These are phyloP conservation scores for Lasiodiplodia theobromae DNA, from an alignment of 2,329 filamentous ascomycete species.

Conservation along the genomic window DNA sequence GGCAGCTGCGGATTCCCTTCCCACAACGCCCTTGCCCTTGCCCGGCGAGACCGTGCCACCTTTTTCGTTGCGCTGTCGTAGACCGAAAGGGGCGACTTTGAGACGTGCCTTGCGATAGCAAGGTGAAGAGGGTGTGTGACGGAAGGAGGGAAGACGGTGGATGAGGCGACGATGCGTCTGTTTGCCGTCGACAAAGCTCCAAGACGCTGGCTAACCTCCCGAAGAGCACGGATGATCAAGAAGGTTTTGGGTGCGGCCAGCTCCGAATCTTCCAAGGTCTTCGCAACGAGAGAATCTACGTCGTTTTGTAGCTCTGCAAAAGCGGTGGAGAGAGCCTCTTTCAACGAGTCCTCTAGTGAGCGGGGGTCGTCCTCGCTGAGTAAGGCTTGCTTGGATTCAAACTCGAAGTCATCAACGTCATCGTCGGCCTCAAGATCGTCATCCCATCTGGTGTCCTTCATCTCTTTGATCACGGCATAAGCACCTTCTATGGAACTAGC, in stretches of 20 bases:
- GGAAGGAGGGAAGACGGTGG: constrained; percentile 48
- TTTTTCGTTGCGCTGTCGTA: constrained; percentile 53
- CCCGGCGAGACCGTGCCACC: constrained; percentile 54
- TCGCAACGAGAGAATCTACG: constrained; percentile 25
- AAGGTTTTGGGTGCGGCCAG: constrained; percentile 57
- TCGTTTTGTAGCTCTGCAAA: constrained; percentile 67
- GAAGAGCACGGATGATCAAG: constrained; percentile 75
- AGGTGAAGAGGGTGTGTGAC: constrained; percentile 71
- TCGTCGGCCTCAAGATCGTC: constrained; percentile 77
- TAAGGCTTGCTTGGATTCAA: constrained; percentile 69
- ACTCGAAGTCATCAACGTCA: constrained; percentile 72
- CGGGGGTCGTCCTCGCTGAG: constrained; percentile 77
- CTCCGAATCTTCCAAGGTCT: constrained; percentile 42
- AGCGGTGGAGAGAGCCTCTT: constrained; percentile 62
- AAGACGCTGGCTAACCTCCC: constrained; percentile 74
- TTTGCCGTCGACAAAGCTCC: constrained; percentile 53
- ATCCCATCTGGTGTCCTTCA: constrained; percentile 76
- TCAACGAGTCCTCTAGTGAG: constrained; percentile 66
- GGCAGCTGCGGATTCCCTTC: constrained; percentile 79
- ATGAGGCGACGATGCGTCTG: constrained; percentile 35
- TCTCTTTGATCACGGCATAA: constrained; percentile 66
- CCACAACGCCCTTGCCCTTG: constrained; percentile 76
- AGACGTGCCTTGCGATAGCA: constrained; percentile 64
- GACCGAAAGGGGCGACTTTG: constrained; percentile 54
- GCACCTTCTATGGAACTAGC: constrained; percentile 74